A percentile compares a stretch with the other conserved stretches of the same genome.
Conservation (phyloP, 495 filamentous ascomycete genomes). For the Hamigera avellanea region DNA sequence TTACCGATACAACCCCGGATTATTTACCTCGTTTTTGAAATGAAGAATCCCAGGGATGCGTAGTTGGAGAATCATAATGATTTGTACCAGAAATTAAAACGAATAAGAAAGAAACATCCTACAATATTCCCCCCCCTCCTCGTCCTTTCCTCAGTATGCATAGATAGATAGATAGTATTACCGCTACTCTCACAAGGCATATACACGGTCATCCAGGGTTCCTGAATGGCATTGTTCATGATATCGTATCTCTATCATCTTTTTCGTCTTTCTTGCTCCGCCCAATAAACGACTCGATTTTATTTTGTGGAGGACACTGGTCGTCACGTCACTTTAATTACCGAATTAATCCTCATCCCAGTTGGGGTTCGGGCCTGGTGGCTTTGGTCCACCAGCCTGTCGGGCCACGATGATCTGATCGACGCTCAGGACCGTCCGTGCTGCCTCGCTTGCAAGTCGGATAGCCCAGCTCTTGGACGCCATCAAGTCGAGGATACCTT, state of each 20-base stretch:
- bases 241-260: constrained; percentile 8
- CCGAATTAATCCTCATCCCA: constrained; percentile 86
- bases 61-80: too few relatives aligned
- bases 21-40: too few relatives aligned
- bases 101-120: too few relatives aligned
- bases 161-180: constrained; percentile 1
- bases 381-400: constrained; percentile 95
- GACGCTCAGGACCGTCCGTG: constrained; percentile 86
- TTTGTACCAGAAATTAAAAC: too few relatives aligned
- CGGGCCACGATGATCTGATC: constrained; percentile 99
- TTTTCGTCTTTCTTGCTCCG: constrained; percentile 1
- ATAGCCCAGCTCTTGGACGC: constrained; percentile 92
- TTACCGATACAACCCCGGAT: not conserved
- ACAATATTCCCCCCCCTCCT: too few relatives aligned
- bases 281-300: constrained; percentile 5
- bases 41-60: too few relatives aligned
- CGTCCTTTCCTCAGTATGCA: too few relatives aligned
- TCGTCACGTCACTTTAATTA: constrained; percentile 9
- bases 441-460: constrained; percentile 88
- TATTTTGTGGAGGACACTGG: constrained; percentile 15
- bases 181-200: not conserved
- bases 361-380: constrained; percentile 86
- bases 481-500: constrained; percentile 87
- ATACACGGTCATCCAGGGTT: not conserved
- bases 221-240: not conserved